Evolutionary conservation across 2,329 filamentous ascomycete genomes (phyloP), one percentile per base, ranked within the genome.

Genomic region (Bipolaris victoriae): DNA sequence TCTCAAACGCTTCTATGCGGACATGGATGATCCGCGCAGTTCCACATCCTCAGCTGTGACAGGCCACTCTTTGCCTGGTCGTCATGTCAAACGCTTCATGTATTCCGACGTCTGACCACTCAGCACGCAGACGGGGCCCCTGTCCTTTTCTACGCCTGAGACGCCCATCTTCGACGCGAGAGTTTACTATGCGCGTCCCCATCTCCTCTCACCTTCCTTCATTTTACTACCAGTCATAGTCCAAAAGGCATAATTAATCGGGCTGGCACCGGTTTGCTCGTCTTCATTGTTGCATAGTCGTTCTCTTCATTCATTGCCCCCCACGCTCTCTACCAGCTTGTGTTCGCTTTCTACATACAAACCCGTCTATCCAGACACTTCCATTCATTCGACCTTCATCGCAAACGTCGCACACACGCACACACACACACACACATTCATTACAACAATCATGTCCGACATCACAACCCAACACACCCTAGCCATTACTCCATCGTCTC

Each of bases 11-110:
- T 40, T 55, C 41, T 36, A 61, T 54, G 57, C 61, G 60, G 66
- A 61, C 66, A 68, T 64, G 65, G 66, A 54, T 61, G 49, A 51
- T 57, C 61, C 57, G 55, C 59, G 49, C 55, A 10, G 45, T 50
- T 24, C 49, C 52, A 43, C 55, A 57, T 55, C 52, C 45, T 55
- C 59, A 62, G 41, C 65, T 68, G 67, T 68, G 66, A 68, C 70
- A 63, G 63, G 67, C 52, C 62, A 63, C 67, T 61, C 64, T 57
- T 62, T 61, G 52, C 63, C 66, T 62, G 65, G 66, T 60, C 60
- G 46, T 61, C 54, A 64, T 60, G 64, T 62, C 69, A 77, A 76
- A 76, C 74, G 67, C 67, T 65, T 64, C 58, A 71, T 65, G 68
- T 65, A 73, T 75, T 76, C 73, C 69, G 73, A 71, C 65, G 60